Evolutionary conservation across 805 yeast genomes (phyloP).

Genomic region (Geotrichum ghanense): DNA sequence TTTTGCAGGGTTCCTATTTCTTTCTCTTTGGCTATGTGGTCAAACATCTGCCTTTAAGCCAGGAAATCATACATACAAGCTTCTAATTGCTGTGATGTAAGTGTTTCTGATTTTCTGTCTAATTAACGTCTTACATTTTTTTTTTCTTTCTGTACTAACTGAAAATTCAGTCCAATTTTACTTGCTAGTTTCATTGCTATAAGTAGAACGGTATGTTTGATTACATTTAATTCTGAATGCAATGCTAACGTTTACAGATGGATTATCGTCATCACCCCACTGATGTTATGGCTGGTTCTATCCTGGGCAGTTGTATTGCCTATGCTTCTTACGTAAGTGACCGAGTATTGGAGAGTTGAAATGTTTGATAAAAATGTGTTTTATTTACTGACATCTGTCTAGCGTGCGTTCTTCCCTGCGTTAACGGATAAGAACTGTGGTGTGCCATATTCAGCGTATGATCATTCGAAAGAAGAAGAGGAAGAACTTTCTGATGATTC

Average conservation of each 20-base stretch:
- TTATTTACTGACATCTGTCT: not conserved
- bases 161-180: constrained; percentile 27
- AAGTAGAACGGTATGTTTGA: constrained; percentile 47
- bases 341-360: not conserved
- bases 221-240: not conserved
- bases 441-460: constrained; percentile 2
- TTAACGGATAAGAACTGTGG: not conserved
- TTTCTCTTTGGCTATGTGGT: constrained; percentile 38
- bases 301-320: constrained; percentile 54
- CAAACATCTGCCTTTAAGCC: constrained; percentile 33
- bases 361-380: too few species aligned
- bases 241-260: constrained; percentile 19
- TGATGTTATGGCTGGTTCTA: constrained; percentile 67
- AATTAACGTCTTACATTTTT: not conserved
- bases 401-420: constrained; percentile 1
- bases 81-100: constrained; percentile 14
- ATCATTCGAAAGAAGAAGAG: too few species aligned
- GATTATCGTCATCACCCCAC: constrained; percentile 91
- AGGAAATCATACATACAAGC: constrained; percentile 18
- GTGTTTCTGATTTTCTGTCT: not conserved
- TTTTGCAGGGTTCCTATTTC: constrained; percentile 38
- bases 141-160: constrained; percentile 1
- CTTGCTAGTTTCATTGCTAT: constrained; percentile 71
- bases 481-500: too few species aligned
- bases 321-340: constrained; percentile 36